phyloP scores from a whole-genome alignment of 2,329 filamentous ascomycete genomes.

The Metarhizium anisopliae region DNA sequence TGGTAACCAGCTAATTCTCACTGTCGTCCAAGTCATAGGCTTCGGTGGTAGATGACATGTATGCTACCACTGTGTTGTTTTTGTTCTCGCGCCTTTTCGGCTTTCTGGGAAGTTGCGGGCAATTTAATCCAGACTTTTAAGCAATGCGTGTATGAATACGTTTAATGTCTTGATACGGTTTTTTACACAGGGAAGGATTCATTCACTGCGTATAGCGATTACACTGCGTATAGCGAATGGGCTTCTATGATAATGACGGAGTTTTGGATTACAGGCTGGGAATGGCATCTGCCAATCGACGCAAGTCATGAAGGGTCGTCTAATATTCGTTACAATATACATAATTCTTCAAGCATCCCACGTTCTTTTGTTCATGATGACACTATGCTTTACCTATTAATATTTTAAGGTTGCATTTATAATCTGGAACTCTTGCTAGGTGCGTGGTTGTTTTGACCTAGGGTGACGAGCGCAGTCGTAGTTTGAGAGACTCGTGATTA shows the following conservation, averaged over 20 bases:
- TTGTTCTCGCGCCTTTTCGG: neutral
- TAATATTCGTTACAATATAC: neutral
- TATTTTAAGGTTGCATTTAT: too few species aligned
- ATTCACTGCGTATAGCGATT: neutral
- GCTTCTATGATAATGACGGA: neutral
- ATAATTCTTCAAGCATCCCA: neutral
- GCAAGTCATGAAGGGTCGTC: neutral
- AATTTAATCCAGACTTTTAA: neutral
- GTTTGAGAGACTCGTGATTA: too few species aligned
- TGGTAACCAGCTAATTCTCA: constrained; percentile 39
- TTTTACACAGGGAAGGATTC: neutral
- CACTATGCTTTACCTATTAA: too few species aligned
- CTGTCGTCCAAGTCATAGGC: too few species aligned
- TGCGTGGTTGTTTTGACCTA: neutral
- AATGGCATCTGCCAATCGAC: neutral
- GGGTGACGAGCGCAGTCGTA: too few species aligned
- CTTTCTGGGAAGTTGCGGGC: neutral
- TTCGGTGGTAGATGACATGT: neutral
- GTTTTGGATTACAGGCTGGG: neutral
- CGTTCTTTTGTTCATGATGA: too few species aligned
- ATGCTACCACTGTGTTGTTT: neutral
- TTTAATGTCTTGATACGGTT: neutral
- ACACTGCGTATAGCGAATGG: neutral
- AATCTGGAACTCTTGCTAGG: neutral
- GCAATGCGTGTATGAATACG: neutral